Percentiles rank a stretch among this genome's conserved stretches.
Evolutionary conservation across 2,329 filamentous ascomycete species (phyloP).

Genomic region (Trichoderma endophyticum): DNA sequence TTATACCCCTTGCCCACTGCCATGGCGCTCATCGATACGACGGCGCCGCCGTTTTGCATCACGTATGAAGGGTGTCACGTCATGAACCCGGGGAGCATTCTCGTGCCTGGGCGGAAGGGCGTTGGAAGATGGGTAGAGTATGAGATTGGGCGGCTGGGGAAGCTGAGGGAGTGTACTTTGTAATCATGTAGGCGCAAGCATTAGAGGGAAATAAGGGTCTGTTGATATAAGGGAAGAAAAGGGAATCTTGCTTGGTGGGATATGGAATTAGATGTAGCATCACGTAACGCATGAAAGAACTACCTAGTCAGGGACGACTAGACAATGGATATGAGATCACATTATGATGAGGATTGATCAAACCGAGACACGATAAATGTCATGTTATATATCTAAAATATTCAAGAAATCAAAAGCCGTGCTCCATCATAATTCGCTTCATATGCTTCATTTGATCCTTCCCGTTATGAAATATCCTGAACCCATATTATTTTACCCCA

Average conservation of each 20-base stretch:
- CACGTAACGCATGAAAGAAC: not conserved
- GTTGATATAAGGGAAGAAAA: not conserved
- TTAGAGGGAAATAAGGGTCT: not conserved
- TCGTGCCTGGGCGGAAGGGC: slow-evolving; percentile 65
- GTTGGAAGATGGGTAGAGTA: slow-evolving; percentile 86
- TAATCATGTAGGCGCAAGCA: slow-evolving; percentile 30
- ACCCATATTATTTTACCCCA: not conserved
- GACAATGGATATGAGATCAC: not conserved
- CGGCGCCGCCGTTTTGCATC: slow-evolving; percentile 76
- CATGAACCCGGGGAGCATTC: slow-evolving; percentile 81
- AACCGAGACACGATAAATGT: not conserved
- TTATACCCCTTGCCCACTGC: slow-evolving; percentile 87
- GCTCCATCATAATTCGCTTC: not conserved
- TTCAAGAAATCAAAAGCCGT: not conserved
- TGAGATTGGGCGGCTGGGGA: slow-evolving; percentile 63
- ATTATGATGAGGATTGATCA: not conserved
- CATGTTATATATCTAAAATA: not conserved
- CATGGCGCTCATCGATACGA: slow-evolving; percentile 77
- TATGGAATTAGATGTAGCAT: not conserved
- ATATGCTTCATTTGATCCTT: not conserved
- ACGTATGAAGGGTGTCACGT: slow-evolving; percentile 96
- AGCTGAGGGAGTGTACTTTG: slow-evolving; percentile 60
- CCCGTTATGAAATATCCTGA: not conserved
- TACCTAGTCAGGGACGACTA: not conserved
- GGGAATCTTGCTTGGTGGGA: not conserved